These are phyloP conservation scores for Eimeria praecox DNA, from an alignment of 169 alveolate species.

Conservation along the genomic window DNA sequence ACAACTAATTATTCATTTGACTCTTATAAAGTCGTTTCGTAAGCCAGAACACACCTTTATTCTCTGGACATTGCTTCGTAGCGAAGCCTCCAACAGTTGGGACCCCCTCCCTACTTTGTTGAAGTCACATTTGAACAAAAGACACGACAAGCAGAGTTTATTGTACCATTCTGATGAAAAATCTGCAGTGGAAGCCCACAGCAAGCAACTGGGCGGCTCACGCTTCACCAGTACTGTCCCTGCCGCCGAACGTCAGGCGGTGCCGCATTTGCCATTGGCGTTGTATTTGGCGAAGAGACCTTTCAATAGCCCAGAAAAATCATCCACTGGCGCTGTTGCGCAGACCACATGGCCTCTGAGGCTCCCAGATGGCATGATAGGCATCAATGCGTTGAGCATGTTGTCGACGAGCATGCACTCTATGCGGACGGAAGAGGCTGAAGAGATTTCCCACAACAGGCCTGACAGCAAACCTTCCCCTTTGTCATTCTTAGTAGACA, in stretches of 20 bases:
- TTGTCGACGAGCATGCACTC: neutral
- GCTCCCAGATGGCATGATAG: constrained; percentile 1
- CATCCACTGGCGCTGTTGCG: neutral
- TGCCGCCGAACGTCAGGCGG: neutral
- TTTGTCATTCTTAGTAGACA: constrained; percentile 36
- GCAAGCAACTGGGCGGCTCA: neutral
- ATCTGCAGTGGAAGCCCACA: neutral
- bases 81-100: neutral
- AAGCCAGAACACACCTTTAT: constrained; percentile 25
- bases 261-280: neutral
- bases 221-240: neutral
- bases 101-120: neutral
- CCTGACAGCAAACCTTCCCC: neutral
- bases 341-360: neutral
- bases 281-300: neutral
- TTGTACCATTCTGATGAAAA: neutral
- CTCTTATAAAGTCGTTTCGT: neutral
- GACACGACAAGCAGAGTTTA: neutral
- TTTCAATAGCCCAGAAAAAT: neutral
- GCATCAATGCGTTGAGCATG: constrained; percentile 6
- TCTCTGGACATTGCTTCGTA: constrained; percentile 1
- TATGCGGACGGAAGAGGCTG: neutral
- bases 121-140: neutral
- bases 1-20: neutral
- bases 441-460: neutral